These are phyloP conservation scores for Ceratocystis albifundus DNA, from an alignment of 2,329 filamentous ascomycete species.

Conservation along the genomic window DNA sequence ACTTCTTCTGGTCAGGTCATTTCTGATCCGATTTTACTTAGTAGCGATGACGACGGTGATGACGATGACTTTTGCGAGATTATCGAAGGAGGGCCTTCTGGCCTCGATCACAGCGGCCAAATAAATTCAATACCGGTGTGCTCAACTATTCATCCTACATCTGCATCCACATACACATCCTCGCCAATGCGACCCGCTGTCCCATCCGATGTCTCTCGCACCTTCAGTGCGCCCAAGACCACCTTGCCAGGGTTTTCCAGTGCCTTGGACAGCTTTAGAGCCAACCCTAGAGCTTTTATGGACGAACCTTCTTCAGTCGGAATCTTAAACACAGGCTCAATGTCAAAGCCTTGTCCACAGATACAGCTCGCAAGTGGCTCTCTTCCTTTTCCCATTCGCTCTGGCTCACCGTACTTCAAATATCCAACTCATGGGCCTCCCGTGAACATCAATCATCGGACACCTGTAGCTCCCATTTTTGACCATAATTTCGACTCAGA, in stretches of 20 bases:
- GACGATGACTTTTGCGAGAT: constrained; percentile 12
- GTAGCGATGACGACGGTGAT: constrained; percentile 17
- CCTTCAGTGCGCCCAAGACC: neutral
- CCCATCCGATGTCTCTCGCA: neutral
- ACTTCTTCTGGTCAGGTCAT: neutral
- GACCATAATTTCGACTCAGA: neutral
- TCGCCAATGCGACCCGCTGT: neutral
- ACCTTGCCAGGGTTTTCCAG: neutral
- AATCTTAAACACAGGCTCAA: neutral
- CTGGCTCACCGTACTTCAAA: neutral
- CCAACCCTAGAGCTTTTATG: neutral
- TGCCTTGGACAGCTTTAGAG: neutral
- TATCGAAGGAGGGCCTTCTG: constrained; percentile 8
- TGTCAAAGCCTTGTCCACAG: neutral
- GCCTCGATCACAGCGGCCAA: neutral
- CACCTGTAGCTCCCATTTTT: neutral
- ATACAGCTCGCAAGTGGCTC: neutral
- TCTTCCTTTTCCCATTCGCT: neutral
- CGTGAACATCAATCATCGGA: neutral
- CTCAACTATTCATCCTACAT: neutral
- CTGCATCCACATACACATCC: neutral
- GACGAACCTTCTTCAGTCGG: neutral
- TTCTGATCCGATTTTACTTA: constrained; percentile 14
- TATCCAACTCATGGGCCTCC: neutral
- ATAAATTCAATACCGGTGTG: too few species aligned